Conservation (phyloP, 768 basidiomycete species). For the Russula foetens region DNA sequence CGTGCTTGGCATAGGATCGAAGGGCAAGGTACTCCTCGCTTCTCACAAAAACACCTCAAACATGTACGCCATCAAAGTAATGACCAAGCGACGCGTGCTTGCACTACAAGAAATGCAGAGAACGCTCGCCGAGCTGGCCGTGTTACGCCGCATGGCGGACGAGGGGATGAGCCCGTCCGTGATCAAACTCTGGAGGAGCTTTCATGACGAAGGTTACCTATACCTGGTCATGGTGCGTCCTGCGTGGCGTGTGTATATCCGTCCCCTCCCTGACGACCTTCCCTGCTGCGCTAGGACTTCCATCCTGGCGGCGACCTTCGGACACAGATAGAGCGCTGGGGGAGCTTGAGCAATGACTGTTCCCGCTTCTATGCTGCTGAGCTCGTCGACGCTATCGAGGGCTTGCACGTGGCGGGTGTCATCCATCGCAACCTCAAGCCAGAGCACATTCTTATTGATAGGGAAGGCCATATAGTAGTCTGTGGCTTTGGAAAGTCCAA, state of each 20-base stretch:
- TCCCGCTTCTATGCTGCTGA: conserved; percentile 98
- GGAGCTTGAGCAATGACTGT: conserved; percentile 83
- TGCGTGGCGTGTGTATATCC: conserved; percentile 6
- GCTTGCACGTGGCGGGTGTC: conserved; percentile 87
- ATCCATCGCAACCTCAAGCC: conserved; percentile 98
- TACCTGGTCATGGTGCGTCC: conserved; percentile 87
- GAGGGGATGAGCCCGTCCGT: conserved; percentile 87
- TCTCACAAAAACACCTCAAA: conserved; percentile 62
- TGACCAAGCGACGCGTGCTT: conserved; percentile 93
- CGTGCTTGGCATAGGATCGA: conserved; percentile 96
- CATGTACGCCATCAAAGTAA: conserved; percentile 91
- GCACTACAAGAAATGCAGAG: conserved; percentile 95
- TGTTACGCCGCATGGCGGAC: conserved; percentile 88
- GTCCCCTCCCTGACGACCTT: not conserved
- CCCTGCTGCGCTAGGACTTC: conserved; percentile 53
- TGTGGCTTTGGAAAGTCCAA: conserved; percentile 96
- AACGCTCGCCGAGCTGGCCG: conserved; percentile 93
- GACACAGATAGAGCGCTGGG: conserved; percentile 94
- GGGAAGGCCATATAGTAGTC: conserved; percentile 91
- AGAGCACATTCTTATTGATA: conserved; percentile 91
- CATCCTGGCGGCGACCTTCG: conserved; percentile 95
- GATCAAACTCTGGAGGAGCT: conserved; percentile 93
- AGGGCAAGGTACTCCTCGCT: conserved; percentile 92
- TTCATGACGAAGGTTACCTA: conserved; percentile 95
- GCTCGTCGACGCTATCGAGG: conserved; percentile 93